A percentile compares a stretch with the other conserved stretches of the same genome.
These are phyloP conservation scores for Penicillium malachiteum DNA, from an alignment of 495 filamentous ascomycete genomes.

Conservation along the genomic window DNA sequence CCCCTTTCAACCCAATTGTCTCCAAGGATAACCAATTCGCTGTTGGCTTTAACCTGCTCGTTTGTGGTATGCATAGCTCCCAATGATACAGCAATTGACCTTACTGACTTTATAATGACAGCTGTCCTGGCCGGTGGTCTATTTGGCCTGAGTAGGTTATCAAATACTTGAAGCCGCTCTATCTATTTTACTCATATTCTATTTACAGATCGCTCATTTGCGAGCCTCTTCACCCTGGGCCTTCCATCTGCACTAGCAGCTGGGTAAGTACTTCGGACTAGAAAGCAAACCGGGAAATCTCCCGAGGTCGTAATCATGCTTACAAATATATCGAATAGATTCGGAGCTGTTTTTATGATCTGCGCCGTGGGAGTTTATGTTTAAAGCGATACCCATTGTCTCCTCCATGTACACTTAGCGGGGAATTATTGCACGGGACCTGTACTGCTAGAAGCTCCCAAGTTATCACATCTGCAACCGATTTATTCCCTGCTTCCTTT, in stretches of 20 bases:
- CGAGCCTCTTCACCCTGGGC: conserved; percentile 73
- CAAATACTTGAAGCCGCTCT: not conserved
- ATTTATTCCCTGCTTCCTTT: conserved; percentile 1
- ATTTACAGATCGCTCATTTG: conserved; percentile 77
- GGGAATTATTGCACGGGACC: conserved; percentile 28
- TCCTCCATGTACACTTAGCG: conserved; percentile 41
- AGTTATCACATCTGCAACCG: conserved; percentile 21
- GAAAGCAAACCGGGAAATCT: too few species aligned
- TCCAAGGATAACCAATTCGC: conserved; percentile 81
- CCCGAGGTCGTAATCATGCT: too few species aligned
- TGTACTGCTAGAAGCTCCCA: conserved; percentile 40
- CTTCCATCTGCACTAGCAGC: conserved; percentile 84
- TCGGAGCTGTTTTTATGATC: conserved; percentile 96
- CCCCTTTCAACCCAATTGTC: conserved; percentile 77
- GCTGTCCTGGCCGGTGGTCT: conserved; percentile 64
- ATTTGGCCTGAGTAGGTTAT: conserved; percentile 75
- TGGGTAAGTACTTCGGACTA: conserved; percentile 65
- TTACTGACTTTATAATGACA: conserved; percentile 28
- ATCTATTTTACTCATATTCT: conserved; percentile 11
- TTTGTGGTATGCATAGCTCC: conserved; percentile 52
- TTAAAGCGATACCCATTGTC: conserved; percentile 53
- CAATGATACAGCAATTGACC: not conserved
- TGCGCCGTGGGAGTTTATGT: conserved; percentile 99
- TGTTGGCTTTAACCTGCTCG: conserved; percentile 74
- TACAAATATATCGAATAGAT: conserved; percentile 49